Base-by-base conservation (phyloP, 139 green algal genomes). In the Volvox reticuliferus region DNA sequence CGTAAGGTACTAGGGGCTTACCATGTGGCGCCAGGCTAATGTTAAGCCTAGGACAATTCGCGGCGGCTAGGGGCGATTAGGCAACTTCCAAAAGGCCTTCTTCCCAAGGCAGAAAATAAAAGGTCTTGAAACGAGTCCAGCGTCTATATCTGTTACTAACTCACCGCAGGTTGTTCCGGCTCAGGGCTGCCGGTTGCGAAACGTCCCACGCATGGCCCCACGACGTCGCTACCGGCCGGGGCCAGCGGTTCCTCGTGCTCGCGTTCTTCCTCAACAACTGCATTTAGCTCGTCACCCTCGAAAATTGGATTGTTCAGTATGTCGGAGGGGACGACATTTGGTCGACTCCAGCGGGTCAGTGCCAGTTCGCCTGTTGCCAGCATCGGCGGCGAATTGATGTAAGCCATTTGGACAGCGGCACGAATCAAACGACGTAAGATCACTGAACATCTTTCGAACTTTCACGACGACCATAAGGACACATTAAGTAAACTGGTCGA, bases 281-380 rank as follows among this genome's bases (percentile, higher is more conserved):
- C 32, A 35, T 79, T 33, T 24, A 88, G 63, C 82, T 88, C 82
- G 35, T 88, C 85, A 13, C 68, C 68, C 44, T 89, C 85, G n/a
- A 71, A 89, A 30, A 89, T 89, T 19, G 85, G 68, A 32, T 82
- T 82, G 13, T 20, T 55, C 28, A 89, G 18, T 2, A 89, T 14
- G 1, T 89, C 85, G 0, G 85, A 89, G 13, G 69, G 26, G 1
- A 20, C 37, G 1, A 71, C 18, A n/a, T 69, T 24, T 24, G 85
- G 62, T 6, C 61, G 62, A 18, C 81, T 87, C 32, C 26, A 79
- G 32, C 82, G 82, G 24, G 2, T 28, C 33, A 88, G 82, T 21
- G 61, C 13, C 61, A n/a, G 24, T n/a, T 86, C 79, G 79, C 79
- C 79, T 86, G 65, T 5, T 5, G 65, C 6, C 65, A 28, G 65